A percentile compares a stretch with the other conserved stretches of the same genome.
phyloP scores from a whole-genome alignment of 1,139 yeast species.

The Protomyces arabidopsidicola region DNA sequence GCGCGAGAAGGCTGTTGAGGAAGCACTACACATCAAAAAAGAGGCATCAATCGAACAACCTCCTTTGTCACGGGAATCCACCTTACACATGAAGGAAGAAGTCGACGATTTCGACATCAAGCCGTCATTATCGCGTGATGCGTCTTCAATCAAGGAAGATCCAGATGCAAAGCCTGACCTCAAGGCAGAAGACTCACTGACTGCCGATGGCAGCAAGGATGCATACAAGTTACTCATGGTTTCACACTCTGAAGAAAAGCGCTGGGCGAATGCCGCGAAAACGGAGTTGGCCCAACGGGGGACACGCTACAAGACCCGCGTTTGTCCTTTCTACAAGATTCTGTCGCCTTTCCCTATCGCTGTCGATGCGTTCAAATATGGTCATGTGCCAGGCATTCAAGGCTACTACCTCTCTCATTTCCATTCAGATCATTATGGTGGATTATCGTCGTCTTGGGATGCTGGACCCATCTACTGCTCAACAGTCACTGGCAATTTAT shows the following conservation, averaged over 20 bases:
- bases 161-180: neutral
- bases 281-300: conserved; percentile 19
- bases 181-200: conserved; percentile 2
- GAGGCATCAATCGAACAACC: neutral
- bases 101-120: neutral
- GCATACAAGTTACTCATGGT: conserved; percentile 22
- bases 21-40: conserved; percentile 3
- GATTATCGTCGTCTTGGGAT: conserved; percentile 71
- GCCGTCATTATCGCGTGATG: conserved; percentile 2
- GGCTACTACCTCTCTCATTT: conserved; percentile 58
- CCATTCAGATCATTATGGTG: conserved; percentile 92
- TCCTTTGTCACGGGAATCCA: conserved; percentile 4
- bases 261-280: conserved; percentile 26
- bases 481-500: conserved; percentile 57
- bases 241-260: conserved; percentile 23
- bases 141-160: neutral
- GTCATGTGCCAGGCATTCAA: conserved; percentile 39
- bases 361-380: conserved; percentile 45
- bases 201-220: neutral
- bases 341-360: conserved; percentile 32
- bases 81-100: conserved; percentile 1
- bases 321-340: conserved; percentile 41
- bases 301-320: conserved; percentile 29
- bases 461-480: conserved; percentile 68
- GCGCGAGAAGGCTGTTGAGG: neutral